Evolutionary conservation across 2,329 filamentous ascomycete species (phyloP).

Genomic region (Colletotrichum spaethianum): DNA sequence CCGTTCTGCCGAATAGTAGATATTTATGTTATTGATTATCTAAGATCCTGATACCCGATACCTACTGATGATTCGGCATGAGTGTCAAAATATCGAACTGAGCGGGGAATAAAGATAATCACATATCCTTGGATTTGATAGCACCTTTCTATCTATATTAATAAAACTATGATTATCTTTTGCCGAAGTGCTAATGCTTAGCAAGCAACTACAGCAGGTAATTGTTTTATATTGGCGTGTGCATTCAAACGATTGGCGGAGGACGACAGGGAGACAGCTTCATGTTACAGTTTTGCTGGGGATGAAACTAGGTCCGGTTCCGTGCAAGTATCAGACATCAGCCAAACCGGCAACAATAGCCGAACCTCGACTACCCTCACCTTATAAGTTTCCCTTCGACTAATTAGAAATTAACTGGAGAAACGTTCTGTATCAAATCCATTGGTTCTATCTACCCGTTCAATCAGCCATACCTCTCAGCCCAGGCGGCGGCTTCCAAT

Average conservation of each 20-base stretch:
- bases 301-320: constrained; percentile 34
- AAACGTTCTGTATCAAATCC: background rate
- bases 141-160: too few relatives aligned
- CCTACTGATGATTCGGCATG: too few relatives aligned
- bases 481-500: background rate
- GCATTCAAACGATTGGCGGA: background rate
- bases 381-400: background rate
- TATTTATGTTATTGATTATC: too few relatives aligned
- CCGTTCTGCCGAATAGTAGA: too few relatives aligned
- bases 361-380: background rate
- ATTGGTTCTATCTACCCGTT: background rate
- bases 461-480: too few relatives aligned
- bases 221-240: background rate
- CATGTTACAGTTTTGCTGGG: constrained; percentile 14
- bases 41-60: too few relatives aligned
- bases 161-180: background rate
- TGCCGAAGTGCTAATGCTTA: background rate
- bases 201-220: background rate
- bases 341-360: background rate
- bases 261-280: too few relatives aligned
- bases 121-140: too few relatives aligned
- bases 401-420: background rate
- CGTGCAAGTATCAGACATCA: constrained; percentile 35
- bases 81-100: too few relatives aligned
- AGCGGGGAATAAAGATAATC: too few relatives aligned